Conservation (phyloP, 164 flowering plant genomes). For the Sextonia rubra region DNA sequence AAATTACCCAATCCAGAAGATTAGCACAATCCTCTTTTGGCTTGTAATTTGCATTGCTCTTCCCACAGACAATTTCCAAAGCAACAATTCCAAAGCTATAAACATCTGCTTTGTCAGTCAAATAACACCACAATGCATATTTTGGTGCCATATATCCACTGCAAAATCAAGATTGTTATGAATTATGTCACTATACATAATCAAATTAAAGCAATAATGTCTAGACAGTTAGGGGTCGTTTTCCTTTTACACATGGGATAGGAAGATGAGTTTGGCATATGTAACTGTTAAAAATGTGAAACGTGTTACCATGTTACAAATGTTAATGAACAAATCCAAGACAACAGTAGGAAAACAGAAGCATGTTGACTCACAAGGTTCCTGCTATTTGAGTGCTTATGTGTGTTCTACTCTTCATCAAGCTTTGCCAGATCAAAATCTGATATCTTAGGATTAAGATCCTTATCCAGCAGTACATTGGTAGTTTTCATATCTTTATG, state of each 20-base stretch:
- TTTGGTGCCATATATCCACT: slow-evolving; percentile 77
- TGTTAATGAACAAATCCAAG: not conserved
- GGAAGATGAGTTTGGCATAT: not conserved
- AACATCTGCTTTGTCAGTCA: slow-evolving; percentile 57
- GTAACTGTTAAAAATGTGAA: not conserved
- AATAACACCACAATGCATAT: slow-evolving; percentile 53
- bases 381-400: slow-evolving; percentile 56
- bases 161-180: slow-evolving; percentile 10
- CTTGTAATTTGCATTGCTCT: slow-evolving; percentile 26
- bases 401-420: slow-evolving; percentile 41
- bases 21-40: slow-evolving; percentile 28
- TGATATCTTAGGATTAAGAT: slow-evolving; percentile 41
- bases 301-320: not conserved
- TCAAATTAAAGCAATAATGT: no score
- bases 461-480: not conserved
- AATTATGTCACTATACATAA: not conserved
- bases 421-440: slow-evolving; percentile 54
- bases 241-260: no score
- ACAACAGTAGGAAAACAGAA: not conserved
- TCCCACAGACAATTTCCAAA: slow-evolving; percentile 52
- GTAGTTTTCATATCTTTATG: no score
- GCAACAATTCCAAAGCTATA: slow-evolving; percentile 62
- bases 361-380: slow-evolving; percentile 31
- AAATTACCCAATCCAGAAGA: slow-evolving; percentile 52
- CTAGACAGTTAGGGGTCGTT: no score